These are phyloP conservation scores for Prinsepia uniflora DNA, from an alignment of 306 rosid genomes.

Conservation along the genomic window DNA sequence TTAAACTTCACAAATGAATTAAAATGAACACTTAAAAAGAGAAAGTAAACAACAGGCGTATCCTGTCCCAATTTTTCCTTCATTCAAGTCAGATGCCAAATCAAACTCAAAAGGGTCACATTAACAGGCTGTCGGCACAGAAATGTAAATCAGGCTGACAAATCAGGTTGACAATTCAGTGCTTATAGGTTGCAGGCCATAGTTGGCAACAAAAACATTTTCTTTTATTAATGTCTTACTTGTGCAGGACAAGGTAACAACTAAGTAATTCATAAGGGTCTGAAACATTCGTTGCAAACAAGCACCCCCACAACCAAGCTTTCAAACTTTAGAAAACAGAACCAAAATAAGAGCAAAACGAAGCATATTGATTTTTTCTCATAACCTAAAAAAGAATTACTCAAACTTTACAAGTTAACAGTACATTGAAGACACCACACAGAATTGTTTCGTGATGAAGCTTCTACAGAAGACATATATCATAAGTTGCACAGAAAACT, in stretches of 20 bases:
- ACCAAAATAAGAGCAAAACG: conserved; percentile 1
- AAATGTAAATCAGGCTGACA: background rate
- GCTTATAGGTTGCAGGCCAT: background rate
- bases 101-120: conserved; percentile 4
- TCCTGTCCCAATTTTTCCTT: background rate
- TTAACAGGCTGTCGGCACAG: background rate
- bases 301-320: background rate
- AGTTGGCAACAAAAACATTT: background rate
- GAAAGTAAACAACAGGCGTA: background rate
- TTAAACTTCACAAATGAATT: conserved; percentile 2
- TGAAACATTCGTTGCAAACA: background rate
- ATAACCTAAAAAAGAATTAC: background rate
- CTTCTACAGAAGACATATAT: background rate
- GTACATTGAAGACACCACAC: background rate
- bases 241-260: background rate
- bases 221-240: background rate
- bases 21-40: background rate
- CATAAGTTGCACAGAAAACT: background rate
- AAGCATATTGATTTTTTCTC: background rate
- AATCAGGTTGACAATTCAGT: background rate
- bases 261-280: background rate
- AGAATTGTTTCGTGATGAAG: background rate
- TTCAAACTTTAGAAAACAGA: background rate
- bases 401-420: background rate
- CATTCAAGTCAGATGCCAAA: background rate